Percentiles rank a stretch among this genome's conserved stretches.
Evolutionary conservation across 768 basidiomycete species (phyloP).

Genomic region (Leccinum boreale): DNA sequence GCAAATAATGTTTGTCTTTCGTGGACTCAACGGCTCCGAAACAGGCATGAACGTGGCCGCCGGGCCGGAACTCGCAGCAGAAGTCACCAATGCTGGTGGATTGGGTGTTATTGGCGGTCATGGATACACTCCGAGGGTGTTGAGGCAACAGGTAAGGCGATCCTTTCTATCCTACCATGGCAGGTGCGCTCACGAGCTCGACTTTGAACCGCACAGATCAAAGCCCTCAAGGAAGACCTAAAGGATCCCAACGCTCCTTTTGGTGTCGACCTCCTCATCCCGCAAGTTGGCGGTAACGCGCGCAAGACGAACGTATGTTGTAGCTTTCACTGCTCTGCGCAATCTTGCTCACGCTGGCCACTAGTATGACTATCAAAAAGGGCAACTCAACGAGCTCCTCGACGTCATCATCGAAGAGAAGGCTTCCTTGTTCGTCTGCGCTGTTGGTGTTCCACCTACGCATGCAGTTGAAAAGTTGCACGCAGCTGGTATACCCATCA

Average conservation of each 20-base stretch:
- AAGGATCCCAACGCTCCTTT: slow-evolving; percentile 77
- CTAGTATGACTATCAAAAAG: slow-evolving; percentile 87
- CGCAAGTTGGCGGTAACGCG: slow-evolving; percentile 82
- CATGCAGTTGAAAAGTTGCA: slow-evolving; percentile 80
- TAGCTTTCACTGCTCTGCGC: not conserved
- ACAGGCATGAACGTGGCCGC: slow-evolving; percentile 65
- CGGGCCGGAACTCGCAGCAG: slow-evolving; percentile 84
- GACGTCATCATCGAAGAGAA: slow-evolving; percentile 93
- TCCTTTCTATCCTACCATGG: not conserved
- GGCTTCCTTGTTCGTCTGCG: slow-evolving; percentile 84
- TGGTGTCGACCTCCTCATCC: slow-evolving; percentile 88
- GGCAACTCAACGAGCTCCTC: slow-evolving; percentile 77
- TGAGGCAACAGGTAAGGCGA: slow-evolving; percentile 66
- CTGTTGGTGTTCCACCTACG: slow-evolving; percentile 83
- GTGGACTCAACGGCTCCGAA: slow-evolving; percentile 9
- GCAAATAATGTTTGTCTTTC: slow-evolving; percentile 34
- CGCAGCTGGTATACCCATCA: slow-evolving; percentile 78
- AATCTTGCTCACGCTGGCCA: not conserved
- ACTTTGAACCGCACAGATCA: slow-evolving; percentile 51
- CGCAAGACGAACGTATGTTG: slow-evolving; percentile 81
- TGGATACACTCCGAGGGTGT: slow-evolving; percentile 79
- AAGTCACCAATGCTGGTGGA: slow-evolving; percentile 92
- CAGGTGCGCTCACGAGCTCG: slow-evolving; percentile 5
- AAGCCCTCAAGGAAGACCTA: slow-evolving; percentile 67
- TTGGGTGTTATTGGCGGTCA: slow-evolving; percentile 90